Base-by-base conservation (phyloP, 495 filamentous ascomycete genomes). In the Neurospora sp. region DNA sequence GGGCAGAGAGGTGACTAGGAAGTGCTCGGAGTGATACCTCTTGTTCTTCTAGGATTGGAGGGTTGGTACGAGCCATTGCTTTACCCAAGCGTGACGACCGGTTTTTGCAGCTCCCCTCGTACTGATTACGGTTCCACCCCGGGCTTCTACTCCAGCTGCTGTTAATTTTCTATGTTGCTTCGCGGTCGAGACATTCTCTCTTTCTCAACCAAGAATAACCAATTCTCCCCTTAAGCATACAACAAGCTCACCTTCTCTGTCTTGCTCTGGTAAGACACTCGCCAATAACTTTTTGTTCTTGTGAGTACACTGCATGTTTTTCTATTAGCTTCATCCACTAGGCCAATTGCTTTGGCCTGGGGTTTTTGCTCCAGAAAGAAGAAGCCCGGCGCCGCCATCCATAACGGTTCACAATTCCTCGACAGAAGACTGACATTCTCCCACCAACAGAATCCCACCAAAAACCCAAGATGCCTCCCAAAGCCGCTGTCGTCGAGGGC, bases 391-490 rank as follows among this genome's bases (percentile, higher is more conserved):
- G 39, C 39, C 39, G 39, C 39, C 10, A 44, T 44, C n/a, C 8
- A 48, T 11, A 3, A 23, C n/a, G 1, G 11, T 5, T 23, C n/a
- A 4, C n/a, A 23, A 23, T 10, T 48, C 46, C 46, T 23, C 9
- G 3, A 23, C 20, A 23, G n/a, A 8, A 11, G 9, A 54, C 46
- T 54, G 10, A 54, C 46, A 8, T 12, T 14, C 10, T 11, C 10
- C 10, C n/a, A 11, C 20, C 20, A 2, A 4, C 46, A 62, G 23
- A 62, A 16, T 4, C 12, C 14, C 27, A 35, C 18, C 16, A 23
- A 62, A 18, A 8, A 9, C 12, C 8, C 35, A 38, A 39, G 20
- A 76, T 76, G 75, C 38, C 73, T 40, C 70, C 38, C 10, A 75
- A 73, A 62, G 9, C 35, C 20, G 42, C 73, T 0, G 54, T 18